These are phyloP conservation scores for Blepharisma undulans DNA, from an alignment of 169 alveolate genomes.

Conservation along the genomic window DNA sequence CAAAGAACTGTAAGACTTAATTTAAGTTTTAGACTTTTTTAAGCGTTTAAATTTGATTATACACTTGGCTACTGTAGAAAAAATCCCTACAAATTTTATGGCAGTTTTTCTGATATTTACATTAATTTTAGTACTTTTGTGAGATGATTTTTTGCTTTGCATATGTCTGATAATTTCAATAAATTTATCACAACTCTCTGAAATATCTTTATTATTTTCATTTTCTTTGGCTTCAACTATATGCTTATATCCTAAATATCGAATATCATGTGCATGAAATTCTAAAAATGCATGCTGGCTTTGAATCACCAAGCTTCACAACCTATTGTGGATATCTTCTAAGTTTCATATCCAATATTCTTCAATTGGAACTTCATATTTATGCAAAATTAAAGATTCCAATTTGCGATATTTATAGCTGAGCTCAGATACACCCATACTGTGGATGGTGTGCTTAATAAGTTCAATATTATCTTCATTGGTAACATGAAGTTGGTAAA, in stretches of 20 bases:
- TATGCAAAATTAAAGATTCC: neutral
- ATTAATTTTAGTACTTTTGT: neutral
- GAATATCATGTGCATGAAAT: neutral
- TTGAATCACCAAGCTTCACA: neutral
- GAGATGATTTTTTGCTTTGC: neutral
- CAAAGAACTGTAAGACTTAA: neutral
- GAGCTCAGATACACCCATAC: neutral
- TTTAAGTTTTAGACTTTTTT: neutral
- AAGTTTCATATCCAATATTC: neutral
- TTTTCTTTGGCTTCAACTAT: neutral
- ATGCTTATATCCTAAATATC: neutral
- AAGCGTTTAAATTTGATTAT: neutral
- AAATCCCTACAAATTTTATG: neutral
- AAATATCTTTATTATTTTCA: neutral
- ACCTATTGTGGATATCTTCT: neutral
- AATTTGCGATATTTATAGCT: conserved; percentile 18
- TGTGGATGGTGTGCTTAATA: neutral
- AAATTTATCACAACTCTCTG: neutral
- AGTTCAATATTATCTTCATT: neutral
- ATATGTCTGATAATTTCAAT: neutral
- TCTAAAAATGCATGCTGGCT: neutral
- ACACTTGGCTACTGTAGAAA: conserved; percentile 8
- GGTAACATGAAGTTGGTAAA: neutral
- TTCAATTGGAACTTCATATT: neutral
- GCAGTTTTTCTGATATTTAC: neutral